These are phyloP conservation scores for Knoxia roxburghii DNA, from an alignment of 257 asterid genomes.

Conservation along the genomic window DNA sequence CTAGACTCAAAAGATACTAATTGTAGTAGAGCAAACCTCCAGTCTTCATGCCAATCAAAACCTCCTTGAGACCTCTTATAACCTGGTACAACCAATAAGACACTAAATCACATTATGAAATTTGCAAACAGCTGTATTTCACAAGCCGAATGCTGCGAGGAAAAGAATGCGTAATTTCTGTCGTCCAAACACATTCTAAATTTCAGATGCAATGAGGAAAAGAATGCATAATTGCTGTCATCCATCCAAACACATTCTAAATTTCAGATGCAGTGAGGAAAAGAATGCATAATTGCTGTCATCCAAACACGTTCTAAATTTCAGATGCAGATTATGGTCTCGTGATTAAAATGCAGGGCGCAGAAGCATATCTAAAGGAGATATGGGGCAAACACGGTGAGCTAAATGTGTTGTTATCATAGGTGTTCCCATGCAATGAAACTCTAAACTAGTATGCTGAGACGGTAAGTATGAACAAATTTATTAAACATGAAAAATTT, in stretches of 20 bases:
- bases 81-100: slow-evolving; percentile 40
- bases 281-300: too few species aligned
- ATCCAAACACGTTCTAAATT: too few species aligned
- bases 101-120: background rate
- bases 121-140: background rate
- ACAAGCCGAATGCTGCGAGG: background rate
- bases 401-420: background rate
- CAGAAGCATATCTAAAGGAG: background rate
- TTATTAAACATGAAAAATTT: too few species aligned
- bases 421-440: background rate
- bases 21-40: slow-evolving; percentile 54
- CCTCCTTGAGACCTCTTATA: slow-evolving; percentile 82
- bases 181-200: too few species aligned
- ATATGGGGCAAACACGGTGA: background rate
- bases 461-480: too few species aligned
- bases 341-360: background rate
- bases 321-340: background rate
- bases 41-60: slow-evolving; percentile 76
- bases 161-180: background rate
- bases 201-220: too few species aligned
- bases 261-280: too few species aligned
- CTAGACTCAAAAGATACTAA: background rate
- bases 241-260: too few species aligned
- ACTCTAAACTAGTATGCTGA: background rate
- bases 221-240: too few species aligned